Evolutionary conservation across 495 filamentous ascomycete genomes (phyloP), one percentile per base, ranked within the genome.

Genomic region (Recurvomyces mirabilis): DNA sequence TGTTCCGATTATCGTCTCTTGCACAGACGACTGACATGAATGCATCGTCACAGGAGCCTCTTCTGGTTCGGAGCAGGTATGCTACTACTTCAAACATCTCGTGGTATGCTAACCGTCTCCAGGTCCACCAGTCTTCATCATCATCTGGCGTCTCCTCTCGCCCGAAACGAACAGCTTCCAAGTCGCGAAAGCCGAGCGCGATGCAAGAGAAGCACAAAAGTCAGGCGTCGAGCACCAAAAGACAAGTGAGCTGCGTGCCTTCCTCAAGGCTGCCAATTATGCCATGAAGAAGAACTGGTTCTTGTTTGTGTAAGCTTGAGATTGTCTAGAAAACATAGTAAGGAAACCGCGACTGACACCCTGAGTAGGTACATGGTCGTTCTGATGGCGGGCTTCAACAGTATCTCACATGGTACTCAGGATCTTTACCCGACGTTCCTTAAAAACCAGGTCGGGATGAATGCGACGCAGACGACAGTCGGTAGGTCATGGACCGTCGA

Each of bases 121-220:
- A 43, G 41, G 46, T 19, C 59, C 56, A 13, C 63, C 61, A 12
- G 22, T 61, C 11, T 40, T 62, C 2, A 52, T 64, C 26, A 62
- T 62, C 28, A 34, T 51, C 14, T 62, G 57, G 46, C 51, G 59
- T 6, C 29, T 55, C 7, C 46, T 68, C 47, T 69, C 89, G 0
- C 81, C 84, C 3, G 85, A 93, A 60, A 93, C 84, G 0, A 55
- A 78, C 26, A 68, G 75, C 1, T 91, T 77, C 64, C 60, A 58
- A 15, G 68, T 80, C 49, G 71, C 78, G 33, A 70, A 77, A 52
- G 65, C 63, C 22, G 68, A 82, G 17, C 74, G 84, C 7, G 64
- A 71, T 32, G 63, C 67, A 4, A 24, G 58, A 9, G 61, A 65
- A 31, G 57, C 54, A 10, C 26, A 55, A 33, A 44, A 23, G 20